Evolutionary conservation across 345 rosid genomes (phyloP).

Genomic region (Cardiospermum halicacabum): DNA sequence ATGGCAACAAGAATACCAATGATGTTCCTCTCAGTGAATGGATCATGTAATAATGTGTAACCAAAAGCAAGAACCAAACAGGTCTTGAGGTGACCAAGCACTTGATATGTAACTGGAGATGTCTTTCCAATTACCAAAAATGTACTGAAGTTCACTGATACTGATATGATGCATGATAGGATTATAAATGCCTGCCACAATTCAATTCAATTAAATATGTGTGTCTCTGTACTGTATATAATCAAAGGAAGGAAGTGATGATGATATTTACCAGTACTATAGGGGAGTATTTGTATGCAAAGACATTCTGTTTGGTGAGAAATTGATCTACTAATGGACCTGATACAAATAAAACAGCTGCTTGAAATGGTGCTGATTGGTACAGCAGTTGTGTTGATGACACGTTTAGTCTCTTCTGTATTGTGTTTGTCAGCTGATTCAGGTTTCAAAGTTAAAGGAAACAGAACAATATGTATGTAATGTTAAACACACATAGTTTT

Average conservation of each 20-base stretch:
- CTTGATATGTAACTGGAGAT: constrained; percentile 97
- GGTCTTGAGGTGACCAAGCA: constrained; percentile 93
- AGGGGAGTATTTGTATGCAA: constrained; percentile 76
- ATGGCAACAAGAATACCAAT: constrained; percentile 81
- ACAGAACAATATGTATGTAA: too few species aligned
- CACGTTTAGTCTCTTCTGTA: constrained; percentile 88
- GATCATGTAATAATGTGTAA: constrained; percentile 83
- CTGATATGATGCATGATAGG: constrained; percentile 85
- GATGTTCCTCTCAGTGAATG: constrained; percentile 80
- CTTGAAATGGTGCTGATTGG: constrained; percentile 98
- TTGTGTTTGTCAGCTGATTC: constrained; percentile 85
- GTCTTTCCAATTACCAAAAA: constrained; percentile 98
- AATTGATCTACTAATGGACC: constrained; percentile 89
- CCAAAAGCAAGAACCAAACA: constrained; percentile 91
- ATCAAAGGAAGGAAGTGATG: neutral
- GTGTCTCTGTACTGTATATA: too few species aligned
- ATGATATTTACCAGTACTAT: constrained; percentile 80
- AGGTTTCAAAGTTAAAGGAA: constrained; percentile 19
- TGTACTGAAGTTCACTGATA: constrained; percentile 93
- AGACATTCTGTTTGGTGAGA: constrained; percentile 83
- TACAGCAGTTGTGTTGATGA: constrained; percentile 94
- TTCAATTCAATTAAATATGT: too few species aligned
- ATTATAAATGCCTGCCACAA: constrained; percentile 86
- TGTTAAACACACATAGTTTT: too few species aligned
- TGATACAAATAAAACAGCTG: constrained; percentile 89